phyloP scores from a whole-genome alignment of 495 filamentous ascomycete species.

The Neurospora discreta region DNA sequence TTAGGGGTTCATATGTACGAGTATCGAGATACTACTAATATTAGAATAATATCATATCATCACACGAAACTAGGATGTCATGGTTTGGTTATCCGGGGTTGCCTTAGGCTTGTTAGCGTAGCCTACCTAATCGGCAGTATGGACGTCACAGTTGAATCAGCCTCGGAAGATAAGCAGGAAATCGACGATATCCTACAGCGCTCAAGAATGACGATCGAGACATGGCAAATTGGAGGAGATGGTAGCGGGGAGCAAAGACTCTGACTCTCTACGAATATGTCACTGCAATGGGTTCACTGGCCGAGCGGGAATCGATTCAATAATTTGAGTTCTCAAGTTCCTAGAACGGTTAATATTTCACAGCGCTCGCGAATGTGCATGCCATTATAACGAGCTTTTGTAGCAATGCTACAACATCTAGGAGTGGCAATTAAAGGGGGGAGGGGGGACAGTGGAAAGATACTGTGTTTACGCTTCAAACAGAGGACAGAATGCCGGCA shows the following conservation, averaged over 20 bases:
- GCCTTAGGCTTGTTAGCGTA: background rate
- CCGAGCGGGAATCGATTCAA: background rate
- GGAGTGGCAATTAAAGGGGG: background rate
- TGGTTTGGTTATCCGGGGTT: background rate
- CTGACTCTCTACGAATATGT: background rate
- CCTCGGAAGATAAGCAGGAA: background rate
- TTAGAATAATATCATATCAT: background rate
- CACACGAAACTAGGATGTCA: background rate
- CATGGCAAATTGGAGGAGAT: background rate
- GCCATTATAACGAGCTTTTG: background rate
- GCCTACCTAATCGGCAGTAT: background rate
- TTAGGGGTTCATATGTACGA: background rate
- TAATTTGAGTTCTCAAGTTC: background rate
- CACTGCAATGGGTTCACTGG: background rate
- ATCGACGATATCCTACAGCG: background rate
- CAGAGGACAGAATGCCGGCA: background rate
- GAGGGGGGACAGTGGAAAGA: background rate
- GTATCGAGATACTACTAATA: background rate
- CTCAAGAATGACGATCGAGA: background rate
- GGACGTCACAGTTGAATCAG: background rate
- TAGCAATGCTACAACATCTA: background rate
- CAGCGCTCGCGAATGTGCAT: background rate
- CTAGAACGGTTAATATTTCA: background rate
- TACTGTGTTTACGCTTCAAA: background rate
- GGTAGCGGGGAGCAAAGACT: background rate